phyloP scores from a whole-genome alignment of 257 asterid species.

The Przewalskia tangutica region DNA sequence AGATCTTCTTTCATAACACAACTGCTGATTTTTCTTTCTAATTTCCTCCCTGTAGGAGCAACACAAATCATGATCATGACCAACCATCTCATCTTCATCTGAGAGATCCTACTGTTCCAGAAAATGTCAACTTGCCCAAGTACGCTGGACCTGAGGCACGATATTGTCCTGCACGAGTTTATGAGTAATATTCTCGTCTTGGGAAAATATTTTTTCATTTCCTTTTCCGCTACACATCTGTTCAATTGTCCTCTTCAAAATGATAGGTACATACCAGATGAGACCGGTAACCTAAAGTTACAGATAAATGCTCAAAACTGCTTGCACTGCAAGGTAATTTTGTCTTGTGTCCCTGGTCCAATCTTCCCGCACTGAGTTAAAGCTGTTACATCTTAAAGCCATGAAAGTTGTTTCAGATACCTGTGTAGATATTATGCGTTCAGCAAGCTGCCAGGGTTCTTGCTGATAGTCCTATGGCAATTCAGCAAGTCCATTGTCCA shows the following conservation, averaged over 20 bases:
- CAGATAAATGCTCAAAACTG: slow-evolving; percentile 96
- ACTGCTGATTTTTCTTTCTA: neutral
- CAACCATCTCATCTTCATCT: slow-evolving; percentile 87
- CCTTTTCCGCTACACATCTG: neutral
- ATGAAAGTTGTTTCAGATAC: neutral
- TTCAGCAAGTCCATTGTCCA: neutral
- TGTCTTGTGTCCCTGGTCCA: neutral
- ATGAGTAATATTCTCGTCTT: slow-evolving; percentile 45
- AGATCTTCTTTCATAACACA: neutral
- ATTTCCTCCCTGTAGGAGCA: slow-evolving; percentile 49
- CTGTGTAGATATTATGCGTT: neutral
- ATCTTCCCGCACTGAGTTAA: neutral
- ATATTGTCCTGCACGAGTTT: slow-evolving; percentile 96
- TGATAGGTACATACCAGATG: slow-evolving; percentile 59
- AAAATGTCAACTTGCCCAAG: slow-evolving; percentile 52
- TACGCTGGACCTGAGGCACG: slow-evolving; percentile 89
- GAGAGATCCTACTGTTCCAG: slow-evolving; percentile 61
- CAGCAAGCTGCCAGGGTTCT: neutral
- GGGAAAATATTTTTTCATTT: neutral
- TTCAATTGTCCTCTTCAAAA: slow-evolving; percentile 3
- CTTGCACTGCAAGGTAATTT: slow-evolving; percentile 92
- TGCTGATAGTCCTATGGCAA: neutral
- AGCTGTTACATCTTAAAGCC: neutral
- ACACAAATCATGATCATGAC: slow-evolving; percentile 89
- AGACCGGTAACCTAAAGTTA: slow-evolving; percentile 56